Evolutionary conservation across 176 grass and related monocot species (phyloP), one percentile per base, ranked within the genome.

Genomic region (Rhipidocladum racemiflorum): DNA sequence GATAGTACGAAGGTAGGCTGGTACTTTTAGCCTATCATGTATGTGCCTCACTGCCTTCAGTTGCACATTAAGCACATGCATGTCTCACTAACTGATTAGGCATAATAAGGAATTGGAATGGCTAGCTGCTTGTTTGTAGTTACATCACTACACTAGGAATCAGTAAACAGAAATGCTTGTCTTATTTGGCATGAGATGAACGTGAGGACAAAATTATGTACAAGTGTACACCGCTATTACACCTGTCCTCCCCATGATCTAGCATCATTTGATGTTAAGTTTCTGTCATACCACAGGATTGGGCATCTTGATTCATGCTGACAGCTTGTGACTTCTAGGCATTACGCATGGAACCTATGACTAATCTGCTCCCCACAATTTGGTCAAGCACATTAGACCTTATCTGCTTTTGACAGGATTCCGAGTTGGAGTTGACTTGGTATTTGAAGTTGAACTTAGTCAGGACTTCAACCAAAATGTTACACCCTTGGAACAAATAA

Each of bases 1-100:
- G 43, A 76, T 76, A 85, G 23, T 65, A 44, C 3, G 62, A 48
- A 70, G 38, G 4, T 21, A 64, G 66, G 39, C 61, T 81, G 16
- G 10, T 83, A 7, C 13, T 50, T 62, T 16, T 7, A 51, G 42
- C 2, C 29, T 35, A 30, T 48, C 64, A 42, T 55, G 23, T 27
- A 24, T 24, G 29, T 54, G 34, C 4, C 56, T 27, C 56, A 27
- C 56, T 60, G 11, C 24, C 10, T 82, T 72, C 28, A 48, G 12
- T 72, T 82, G 9, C 83, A 18, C 3, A 10, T 1, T 74, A 65
- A 80, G 35, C 57, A 11, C 8, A 6, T 66, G 61, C 30, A 17
- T 29, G 45, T 70, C 61, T 53, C 0, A 29, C 3, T 51, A 20
- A 62, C 9, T 70, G 62, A 24, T 81, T 80, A 21, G 0, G 21